phyloP scores from a whole-genome alignment of 768 basidiomycete genomes.

The Xerocomellus chrysenteron region DNA sequence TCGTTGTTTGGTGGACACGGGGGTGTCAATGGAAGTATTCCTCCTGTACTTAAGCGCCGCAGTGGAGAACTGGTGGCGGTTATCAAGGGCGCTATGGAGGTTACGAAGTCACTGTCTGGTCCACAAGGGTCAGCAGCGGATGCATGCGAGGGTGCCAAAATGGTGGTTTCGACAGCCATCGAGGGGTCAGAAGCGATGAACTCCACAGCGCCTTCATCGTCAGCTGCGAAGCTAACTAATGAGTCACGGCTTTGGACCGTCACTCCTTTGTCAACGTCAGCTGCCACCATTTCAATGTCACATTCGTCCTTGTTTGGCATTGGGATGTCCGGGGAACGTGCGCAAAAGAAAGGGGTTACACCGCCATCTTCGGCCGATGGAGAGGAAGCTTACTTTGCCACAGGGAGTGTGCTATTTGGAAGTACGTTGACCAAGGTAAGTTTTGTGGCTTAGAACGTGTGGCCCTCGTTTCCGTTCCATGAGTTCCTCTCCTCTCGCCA shows the following conservation, averaged over 20 bases:
- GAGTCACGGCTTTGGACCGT: constrained; percentile 25
- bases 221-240: background rate
- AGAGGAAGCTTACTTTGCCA: constrained; percentile 20
- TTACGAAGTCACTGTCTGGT: background rate
- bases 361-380: background rate
- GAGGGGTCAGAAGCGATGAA: constrained; percentile 5
- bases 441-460: constrained; percentile 6
- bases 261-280: constrained; percentile 1
- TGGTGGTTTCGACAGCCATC: background rate
- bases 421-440: constrained; percentile 15
- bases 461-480: constrained; percentile 3
- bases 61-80: constrained; percentile 63
- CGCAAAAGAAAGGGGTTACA: background rate
- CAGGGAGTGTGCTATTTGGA: constrained; percentile 50
- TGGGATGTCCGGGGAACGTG: constrained; percentile 3
- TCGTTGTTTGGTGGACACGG: constrained; percentile 45
- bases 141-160: background rate
- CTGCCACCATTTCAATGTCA: constrained; percentile 12
- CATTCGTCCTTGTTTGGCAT: constrained; percentile 27
- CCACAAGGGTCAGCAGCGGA: background rate
- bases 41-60: constrained; percentile 60
- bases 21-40: constrained; percentile 38
- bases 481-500: background rate
- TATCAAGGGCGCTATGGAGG: constrained; percentile 50
- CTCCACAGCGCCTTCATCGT: constrained; percentile 10